phyloP scores from a whole-genome alignment of 2,329 filamentous ascomycete species.

The Alternaria alternata region DNA sequence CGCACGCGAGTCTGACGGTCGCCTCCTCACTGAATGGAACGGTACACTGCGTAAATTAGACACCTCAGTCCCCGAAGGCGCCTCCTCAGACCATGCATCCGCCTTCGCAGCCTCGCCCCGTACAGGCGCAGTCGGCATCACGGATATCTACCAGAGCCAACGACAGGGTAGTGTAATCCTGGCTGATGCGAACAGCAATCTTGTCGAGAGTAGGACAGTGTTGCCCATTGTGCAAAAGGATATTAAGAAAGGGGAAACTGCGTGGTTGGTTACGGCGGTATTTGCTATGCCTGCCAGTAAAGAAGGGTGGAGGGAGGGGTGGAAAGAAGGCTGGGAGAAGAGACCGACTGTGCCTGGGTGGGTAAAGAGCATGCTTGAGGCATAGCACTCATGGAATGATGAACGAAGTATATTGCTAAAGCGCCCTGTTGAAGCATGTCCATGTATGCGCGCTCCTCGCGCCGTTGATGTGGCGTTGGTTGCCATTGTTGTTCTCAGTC shows the following conservation, averaged over 20 bases:
- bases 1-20: constrained; percentile 66
- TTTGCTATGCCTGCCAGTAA: constrained; percentile 71
- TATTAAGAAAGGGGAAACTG: constrained; percentile 64
- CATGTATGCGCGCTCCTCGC: too few relatives aligned
- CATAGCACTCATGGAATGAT: constrained; percentile 24
- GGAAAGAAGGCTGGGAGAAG: constrained; percentile 63
- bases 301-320: constrained; percentile 56
- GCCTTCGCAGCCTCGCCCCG: constrained; percentile 58
- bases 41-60: constrained; percentile 38
- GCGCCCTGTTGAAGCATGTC: not conserved
- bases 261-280: constrained; percentile 75
- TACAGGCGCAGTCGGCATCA: constrained; percentile 61
- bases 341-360: constrained; percentile 67
- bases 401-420: not conserved
- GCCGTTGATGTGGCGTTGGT: not conserved
- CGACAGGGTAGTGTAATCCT: constrained; percentile 72
- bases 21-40: constrained; percentile 56
- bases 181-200: constrained; percentile 80
- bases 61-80: constrained; percentile 53
- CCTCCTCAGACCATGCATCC: constrained; percentile 34
- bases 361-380: constrained; percentile 63
- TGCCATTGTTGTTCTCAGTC: not conserved
- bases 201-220: constrained; percentile 75
- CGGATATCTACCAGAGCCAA: constrained; percentile 51
- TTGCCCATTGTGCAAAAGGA: constrained; percentile 74